Conservation (phyloP, 78 protist genomes). For the Dictyostelium capitatum region DNA sequence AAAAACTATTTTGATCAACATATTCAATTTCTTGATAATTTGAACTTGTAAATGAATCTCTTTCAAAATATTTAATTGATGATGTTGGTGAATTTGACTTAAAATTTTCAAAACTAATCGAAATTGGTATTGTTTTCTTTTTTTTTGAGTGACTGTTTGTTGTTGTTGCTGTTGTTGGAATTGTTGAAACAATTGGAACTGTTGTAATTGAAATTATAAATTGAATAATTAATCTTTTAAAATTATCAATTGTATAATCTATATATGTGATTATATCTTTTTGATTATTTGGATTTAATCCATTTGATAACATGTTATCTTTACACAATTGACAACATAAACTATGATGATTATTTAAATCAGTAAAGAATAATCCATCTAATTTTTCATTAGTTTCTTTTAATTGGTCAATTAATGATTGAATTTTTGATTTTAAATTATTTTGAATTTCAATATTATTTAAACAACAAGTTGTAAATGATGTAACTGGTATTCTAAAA, state of each 20-base stretch:
- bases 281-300: not conserved
- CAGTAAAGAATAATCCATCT: conserved; percentile 1
- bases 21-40: not conserved
- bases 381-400: not conserved
- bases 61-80: not conserved
- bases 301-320: not conserved
- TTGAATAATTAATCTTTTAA: not conserved
- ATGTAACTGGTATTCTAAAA: not conserved
- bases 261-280: not conserved
- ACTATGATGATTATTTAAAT: not conserved
- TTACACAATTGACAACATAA: not conserved
- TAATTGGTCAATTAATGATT: not conserved
- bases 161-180: not conserved
- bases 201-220: not conserved
- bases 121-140: not conserved
- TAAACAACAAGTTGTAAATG: not conserved
- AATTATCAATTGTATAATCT: not conserved
- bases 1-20: not conserved
- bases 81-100: not conserved
- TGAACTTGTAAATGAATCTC: not conserved
- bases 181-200: not conserved
- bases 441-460: not conserved
- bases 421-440: not conserved
- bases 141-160: not conserved
- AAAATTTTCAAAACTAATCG: not conserved